These are phyloP conservation scores for Apiotrichum gracile DNA, from an alignment of 1,284 basidiomycete genomes.

Conservation along the genomic window DNA sequence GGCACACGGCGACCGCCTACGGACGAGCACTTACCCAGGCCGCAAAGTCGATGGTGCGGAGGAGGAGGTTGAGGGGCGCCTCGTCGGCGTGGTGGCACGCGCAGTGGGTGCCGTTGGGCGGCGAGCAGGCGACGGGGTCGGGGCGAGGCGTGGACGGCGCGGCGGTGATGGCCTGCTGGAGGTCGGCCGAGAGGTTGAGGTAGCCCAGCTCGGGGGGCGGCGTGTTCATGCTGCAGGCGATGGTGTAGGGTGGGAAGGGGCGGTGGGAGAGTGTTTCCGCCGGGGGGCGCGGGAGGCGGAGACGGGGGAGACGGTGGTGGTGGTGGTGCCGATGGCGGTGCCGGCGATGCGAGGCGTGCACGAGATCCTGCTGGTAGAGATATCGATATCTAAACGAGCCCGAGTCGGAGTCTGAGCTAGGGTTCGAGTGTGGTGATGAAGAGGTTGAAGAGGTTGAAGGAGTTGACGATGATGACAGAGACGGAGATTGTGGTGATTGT, in stretches of 20 bases:
- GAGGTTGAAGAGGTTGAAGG: too few relatives aligned
- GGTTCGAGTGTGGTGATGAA: too few relatives aligned
- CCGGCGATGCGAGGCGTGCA: too few relatives aligned
- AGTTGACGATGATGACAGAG: too few relatives aligned
- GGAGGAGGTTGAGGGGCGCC: slow-evolving; percentile 20
- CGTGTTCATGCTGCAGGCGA: slow-evolving; percentile 10
- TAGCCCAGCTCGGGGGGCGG: slow-evolving; percentile 29
- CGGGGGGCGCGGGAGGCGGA: background rate
- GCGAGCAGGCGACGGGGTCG: slow-evolving; percentile 1
- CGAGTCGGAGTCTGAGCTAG: background rate
- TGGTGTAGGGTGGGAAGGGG: background rate
- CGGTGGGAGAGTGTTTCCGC: background rate
- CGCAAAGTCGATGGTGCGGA: slow-evolving; percentile 44
- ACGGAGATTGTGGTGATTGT: too few relatives aligned
- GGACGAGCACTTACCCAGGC: slow-evolving; percentile 45
- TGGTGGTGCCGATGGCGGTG: background rate
- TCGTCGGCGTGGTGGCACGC: slow-evolving; percentile 7
- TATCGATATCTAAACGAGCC: background rate
- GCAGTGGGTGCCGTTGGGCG: slow-evolving; percentile 5
- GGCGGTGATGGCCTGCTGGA: background rate
- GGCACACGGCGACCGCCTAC: too few relatives aligned
- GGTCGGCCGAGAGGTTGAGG: slow-evolving; percentile 41
- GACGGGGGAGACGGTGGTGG: background rate
- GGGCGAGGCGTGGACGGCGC: slow-evolving; percentile 13
- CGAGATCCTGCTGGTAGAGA: background rate